Evolutionary conservation across 805 yeast genomes (phyloP), one percentile per base, ranked within the genome.

Genomic region (Pichia manshurica): DNA sequence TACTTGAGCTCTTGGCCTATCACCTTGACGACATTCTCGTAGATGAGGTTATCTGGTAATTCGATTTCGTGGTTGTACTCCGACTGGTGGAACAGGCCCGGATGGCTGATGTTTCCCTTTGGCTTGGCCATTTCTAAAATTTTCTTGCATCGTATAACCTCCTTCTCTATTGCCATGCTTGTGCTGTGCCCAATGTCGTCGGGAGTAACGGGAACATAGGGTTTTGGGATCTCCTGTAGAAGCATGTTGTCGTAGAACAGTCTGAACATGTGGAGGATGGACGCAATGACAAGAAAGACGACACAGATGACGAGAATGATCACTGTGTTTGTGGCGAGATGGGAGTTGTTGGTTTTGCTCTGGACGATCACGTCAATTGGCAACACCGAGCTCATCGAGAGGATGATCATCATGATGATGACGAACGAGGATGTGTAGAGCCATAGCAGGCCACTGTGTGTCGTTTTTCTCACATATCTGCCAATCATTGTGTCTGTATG

Each of bases 351-450:
- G 7, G 70, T 69, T 3, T 79, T 70, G 1, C 83, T 72, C 54
- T 78, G 76, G 1, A 77, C 72, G 50, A 89, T 79, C 28, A 88
- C 79, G 64, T 91, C 97, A 15, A 88, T 77, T 0, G 95, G 95
- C 0, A 91, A 70, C 8, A 84, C 85, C 2, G 86, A 70, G 23
- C 81, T 69, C 47, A 89, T 76, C 0, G 81, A 87, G 19, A 84
- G 56, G 46, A 75, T 68, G 1, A 72, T 53, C 2, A 67, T 50
- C 44, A 73, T 51, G 23, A 74, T 61, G 10, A 77, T 56, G 25
- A 70, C 58, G 43, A 72, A 63, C 19, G 79, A 70, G 20, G 70
- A 60, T 13, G 75, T 70, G 47, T 76, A 76, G 13, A 72, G 58
- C 79, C 79, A 77, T 28, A 43, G 4, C 10, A 25, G 29, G 29